Conservation (phyloP, 768 basidiomycete genomes). For the Suillus subluteus region DNA sequence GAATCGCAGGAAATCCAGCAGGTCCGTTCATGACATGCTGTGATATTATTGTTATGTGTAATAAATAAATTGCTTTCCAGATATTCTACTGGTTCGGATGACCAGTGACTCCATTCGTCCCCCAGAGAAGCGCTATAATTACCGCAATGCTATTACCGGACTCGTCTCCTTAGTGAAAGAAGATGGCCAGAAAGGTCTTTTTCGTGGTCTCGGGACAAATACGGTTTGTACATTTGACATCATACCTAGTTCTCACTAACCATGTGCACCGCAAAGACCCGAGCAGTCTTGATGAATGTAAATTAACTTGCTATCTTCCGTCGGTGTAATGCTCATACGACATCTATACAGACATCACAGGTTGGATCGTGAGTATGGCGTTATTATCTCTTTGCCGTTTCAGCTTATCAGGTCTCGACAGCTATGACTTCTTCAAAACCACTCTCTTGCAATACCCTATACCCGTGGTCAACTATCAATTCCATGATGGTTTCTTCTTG, state of each 20-base stretch:
- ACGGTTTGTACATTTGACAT: slow-evolving; percentile 46
- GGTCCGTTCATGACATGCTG: slow-evolving; percentile 37
- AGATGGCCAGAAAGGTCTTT: slow-evolving; percentile 72
- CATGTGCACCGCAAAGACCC: slow-evolving; percentile 38
- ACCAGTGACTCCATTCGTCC: slow-evolving; percentile 82
- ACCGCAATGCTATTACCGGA: slow-evolving; percentile 78
- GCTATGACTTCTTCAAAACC: slow-evolving; percentile 79
- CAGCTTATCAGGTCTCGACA: slow-evolving; percentile 27
- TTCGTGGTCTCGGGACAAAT: slow-evolving; percentile 80
- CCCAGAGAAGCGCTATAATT: slow-evolving; percentile 73
- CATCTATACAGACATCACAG: slow-evolving; percentile 63
- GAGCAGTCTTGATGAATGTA: slow-evolving; percentile 80
- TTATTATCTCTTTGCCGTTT: slow-evolving; percentile 4
- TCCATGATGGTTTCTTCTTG: slow-evolving; percentile 67
- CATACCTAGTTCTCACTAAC: slow-evolving; percentile 8
- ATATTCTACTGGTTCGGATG: slow-evolving; percentile 83
- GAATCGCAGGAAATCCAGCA: slow-evolving; percentile 84
- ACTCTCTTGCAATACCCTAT: slow-evolving; percentile 54
- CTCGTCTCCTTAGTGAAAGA: slow-evolving; percentile 63
- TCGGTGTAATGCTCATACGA: background rate
- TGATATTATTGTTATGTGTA: background rate
- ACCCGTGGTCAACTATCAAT: slow-evolving; percentile 60
- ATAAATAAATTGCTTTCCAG: slow-evolving; percentile 35
- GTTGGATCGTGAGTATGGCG: slow-evolving; percentile 71
- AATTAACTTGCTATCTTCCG: slow-evolving; percentile 22